Percentiles rank a stretch among this genome's conserved stretches.
phyloP scores from a whole-genome alignment of 2,329 filamentous ascomycete species.

The Monosporascus sp. region DNA sequence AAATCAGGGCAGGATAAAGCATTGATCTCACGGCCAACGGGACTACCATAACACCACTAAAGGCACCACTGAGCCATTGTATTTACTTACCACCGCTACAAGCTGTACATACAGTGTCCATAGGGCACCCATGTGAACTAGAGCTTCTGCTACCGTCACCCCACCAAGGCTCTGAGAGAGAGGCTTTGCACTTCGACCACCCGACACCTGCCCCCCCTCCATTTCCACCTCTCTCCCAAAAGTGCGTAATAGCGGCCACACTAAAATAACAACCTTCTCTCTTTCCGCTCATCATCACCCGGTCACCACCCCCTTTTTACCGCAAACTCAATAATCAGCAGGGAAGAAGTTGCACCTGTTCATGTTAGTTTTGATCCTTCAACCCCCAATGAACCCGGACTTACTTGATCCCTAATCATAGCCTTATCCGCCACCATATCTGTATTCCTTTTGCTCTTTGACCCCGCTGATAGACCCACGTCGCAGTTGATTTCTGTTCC shows the following conservation, averaged over 20 bases:
- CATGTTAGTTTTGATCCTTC: not conserved
- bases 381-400: not conserved
- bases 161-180: conserved; percentile 15
- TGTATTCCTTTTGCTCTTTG: not conserved
- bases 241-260: not conserved
- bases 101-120: not conserved
- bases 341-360: not conserved
- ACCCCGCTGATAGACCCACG: conserved; percentile 21
- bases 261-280: not conserved
- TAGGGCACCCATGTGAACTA: not conserved
- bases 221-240: not conserved
- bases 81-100: too few relatives aligned
- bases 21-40: not conserved
- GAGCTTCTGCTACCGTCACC: conserved; percentile 2
- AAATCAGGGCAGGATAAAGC: not conserved
- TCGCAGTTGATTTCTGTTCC: conserved; percentile 20
- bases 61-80: not conserved
- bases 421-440: not conserved
- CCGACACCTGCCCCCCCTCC: not conserved
- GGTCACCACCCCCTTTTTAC: not conserved
- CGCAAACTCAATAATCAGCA: not conserved
- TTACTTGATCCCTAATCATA: too few relatives aligned
- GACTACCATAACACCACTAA: not conserved
- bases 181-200: not conserved
- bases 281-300: not conserved